Conservation (phyloP, 352 stramenopile species). For the Globisporangium mamillatum region DNA sequence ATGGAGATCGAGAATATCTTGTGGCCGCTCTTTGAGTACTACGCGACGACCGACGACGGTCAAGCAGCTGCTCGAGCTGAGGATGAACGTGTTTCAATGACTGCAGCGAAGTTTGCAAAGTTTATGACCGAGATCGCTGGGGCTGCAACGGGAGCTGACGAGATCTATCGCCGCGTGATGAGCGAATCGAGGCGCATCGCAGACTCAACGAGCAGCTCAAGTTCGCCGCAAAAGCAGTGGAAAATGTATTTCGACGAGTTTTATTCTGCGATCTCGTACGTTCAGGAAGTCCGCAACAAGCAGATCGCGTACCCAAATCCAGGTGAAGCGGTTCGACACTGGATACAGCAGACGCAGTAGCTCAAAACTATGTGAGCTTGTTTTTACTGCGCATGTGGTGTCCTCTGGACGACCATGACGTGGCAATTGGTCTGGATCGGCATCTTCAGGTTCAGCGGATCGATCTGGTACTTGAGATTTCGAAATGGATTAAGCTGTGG, state of each 20-base stretch:
- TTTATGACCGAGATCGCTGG: slow-evolving; percentile 75
- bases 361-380: neutral
- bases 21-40: slow-evolving; percentile 84
- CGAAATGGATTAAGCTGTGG: slow-evolving; percentile 57
- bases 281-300: slow-evolving; percentile 44
- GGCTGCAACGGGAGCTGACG: slow-evolving; percentile 22
- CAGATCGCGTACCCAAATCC: slow-evolving; percentile 32
- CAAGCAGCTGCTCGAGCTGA: slow-evolving; percentile 13
- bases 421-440: slow-evolving; percentile 58
- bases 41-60: slow-evolving; percentile 27
- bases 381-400: neutral
- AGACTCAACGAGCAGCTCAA: neutral
- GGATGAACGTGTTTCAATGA: slow-evolving; percentile 48
- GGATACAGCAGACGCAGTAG: slow-evolving; percentile 75
- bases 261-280: slow-evolving; percentile 60
- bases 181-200: slow-evolving; percentile 24
- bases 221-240: slow-evolving; percentile 3
- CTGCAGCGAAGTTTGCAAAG: slow-evolving; percentile 36
- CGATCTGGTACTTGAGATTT: slow-evolving; percentile 56
- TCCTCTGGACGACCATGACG: slow-evolving; percentile 48
- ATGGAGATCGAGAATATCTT: slow-evolving; percentile 66
- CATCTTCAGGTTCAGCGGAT: slow-evolving; percentile 27
- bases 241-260: slow-evolving; percentile 69
- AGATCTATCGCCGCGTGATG: slow-evolving; percentile 49
- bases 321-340: slow-evolving; percentile 61